Evolutionary conservation across 768 basidiomycete species (phyloP).

Genomic region (Xerocomellus dryophilus): DNA sequence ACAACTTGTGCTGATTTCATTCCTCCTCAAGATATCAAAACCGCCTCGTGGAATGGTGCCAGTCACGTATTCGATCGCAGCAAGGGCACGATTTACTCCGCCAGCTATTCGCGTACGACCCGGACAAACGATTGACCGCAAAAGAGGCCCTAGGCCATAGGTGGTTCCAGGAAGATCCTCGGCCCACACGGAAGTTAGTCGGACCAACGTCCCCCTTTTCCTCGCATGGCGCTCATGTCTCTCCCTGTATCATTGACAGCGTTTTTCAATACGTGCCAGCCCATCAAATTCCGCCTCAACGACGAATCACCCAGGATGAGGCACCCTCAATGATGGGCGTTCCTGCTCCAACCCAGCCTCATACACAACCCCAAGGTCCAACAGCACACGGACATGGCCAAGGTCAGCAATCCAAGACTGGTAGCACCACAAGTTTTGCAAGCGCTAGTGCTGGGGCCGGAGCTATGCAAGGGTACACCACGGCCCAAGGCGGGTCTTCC

Average conservation of each 20-base stretch:
- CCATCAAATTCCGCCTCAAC: slow-evolving; percentile 75
- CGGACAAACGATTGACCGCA: slow-evolving; percentile 80
- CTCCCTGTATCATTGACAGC: slow-evolving; percentile 37
- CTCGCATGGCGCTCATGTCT: slow-evolving; percentile 5
- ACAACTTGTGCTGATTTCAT: neutral
- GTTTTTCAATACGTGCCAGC: slow-evolving; percentile 67
- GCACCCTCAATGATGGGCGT: slow-evolving; percentile 81
- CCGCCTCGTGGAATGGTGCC: slow-evolving; percentile 74
- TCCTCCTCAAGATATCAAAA: slow-evolving; percentile 50
- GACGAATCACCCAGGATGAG: slow-evolving; percentile 91
- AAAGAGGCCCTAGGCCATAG: slow-evolving; percentile 76
- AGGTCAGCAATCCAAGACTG: slow-evolving; percentile 48
- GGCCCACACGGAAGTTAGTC: slow-evolving; percentile 79
- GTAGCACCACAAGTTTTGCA: slow-evolving; percentile 61
- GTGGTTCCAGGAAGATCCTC: slow-evolving; percentile 93
- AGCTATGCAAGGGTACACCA: slow-evolving; percentile 28
- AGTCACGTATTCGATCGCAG: slow-evolving; percentile 53
- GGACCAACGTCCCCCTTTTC: neutral
- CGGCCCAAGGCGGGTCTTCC: slow-evolving; percentile 36
- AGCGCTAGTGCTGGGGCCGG: slow-evolving; percentile 57
- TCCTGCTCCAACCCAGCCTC: slow-evolving; percentile 44
- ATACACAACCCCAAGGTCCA: slow-evolving; percentile 40
- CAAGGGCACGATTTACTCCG: slow-evolving; percentile 82
- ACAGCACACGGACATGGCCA: slow-evolving; percentile 50
- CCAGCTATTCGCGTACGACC: slow-evolving; percentile 86